These are phyloP conservation scores for Lentinula edodes DNA, from an alignment of 768 basidiomycete genomes.

Conservation along the genomic window DNA sequence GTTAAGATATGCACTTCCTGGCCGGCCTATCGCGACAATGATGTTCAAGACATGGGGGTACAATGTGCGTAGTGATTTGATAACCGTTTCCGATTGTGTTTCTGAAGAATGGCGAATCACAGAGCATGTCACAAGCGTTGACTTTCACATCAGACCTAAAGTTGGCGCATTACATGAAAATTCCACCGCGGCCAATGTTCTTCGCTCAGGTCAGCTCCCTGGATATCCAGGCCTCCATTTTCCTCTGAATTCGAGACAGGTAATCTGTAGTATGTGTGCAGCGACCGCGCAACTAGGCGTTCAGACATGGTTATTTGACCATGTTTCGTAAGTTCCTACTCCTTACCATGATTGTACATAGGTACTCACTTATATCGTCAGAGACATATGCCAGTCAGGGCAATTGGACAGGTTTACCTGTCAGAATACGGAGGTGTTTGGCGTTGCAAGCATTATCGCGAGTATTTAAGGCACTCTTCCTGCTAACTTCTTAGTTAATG, in stretches of 20 bases:
- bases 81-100: neutral
- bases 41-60: constrained; percentile 51
- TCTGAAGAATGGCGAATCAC: neutral
- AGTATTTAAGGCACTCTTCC: constrained; percentile 15
- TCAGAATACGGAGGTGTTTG: constrained; percentile 45
- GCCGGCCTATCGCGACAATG: constrained; percentile 73
- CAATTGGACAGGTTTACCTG: constrained; percentile 53
- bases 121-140: constrained; percentile 37
- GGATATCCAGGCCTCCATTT: neutral
- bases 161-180: constrained; percentile 70
- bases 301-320: constrained; percentile 62
- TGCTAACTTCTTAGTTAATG: neutral
- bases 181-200: constrained; percentile 65
- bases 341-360: neutral
- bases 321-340: constrained; percentile 41
- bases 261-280: constrained; percentile 54
- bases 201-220: constrained; percentile 43
- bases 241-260: constrained; percentile 9
- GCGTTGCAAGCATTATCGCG: constrained; percentile 54
- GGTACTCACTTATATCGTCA: constrained; percentile 13
- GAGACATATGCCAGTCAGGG: constrained; percentile 38
- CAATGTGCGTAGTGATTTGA: constrained; percentile 14
- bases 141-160: constrained; percentile 72
- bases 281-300: constrained; percentile 66
- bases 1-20: constrained; percentile 33